These are phyloP conservation scores for Cryphonectria radicalis DNA, from an alignment of 2,329 filamentous ascomycete genomes.

Conservation along the genomic window DNA sequence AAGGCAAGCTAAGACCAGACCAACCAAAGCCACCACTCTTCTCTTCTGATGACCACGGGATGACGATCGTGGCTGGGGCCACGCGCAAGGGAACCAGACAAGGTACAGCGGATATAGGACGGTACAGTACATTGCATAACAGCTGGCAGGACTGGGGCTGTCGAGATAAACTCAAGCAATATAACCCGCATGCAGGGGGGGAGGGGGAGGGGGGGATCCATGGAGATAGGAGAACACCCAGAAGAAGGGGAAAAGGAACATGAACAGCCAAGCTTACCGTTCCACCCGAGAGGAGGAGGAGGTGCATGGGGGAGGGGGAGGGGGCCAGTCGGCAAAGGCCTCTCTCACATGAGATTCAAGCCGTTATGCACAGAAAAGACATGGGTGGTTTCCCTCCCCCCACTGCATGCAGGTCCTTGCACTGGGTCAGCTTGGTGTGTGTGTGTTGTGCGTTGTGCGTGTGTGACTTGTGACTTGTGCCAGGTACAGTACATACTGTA, in stretches of 20 bases:
- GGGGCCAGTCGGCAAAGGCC: not conserved
- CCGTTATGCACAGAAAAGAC: not conserved
- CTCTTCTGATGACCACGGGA: not conserved
- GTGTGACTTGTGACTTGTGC: not conserved
- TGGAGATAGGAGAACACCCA: not conserved
- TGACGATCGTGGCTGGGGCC: conserved; percentile 1
- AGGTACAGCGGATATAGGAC: not conserved
- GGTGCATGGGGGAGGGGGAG: too few relatives aligned
- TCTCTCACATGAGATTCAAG: conserved; percentile 4
- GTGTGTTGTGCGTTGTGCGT: not conserved
- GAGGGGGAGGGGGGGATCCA: not conserved
- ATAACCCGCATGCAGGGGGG: not conserved
- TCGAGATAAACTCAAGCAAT: conserved; percentile 10
- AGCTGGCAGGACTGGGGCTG: conserved; percentile 11
- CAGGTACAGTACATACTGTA: not conserved
- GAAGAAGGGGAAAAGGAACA: not conserved
- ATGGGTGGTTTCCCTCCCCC: not conserved
- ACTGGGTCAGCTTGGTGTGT: not conserved
- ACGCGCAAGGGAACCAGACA: not conserved
- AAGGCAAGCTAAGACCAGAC: not conserved
- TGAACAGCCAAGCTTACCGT: not conserved
- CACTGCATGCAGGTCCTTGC: not conserved
- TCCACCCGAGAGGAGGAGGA: not conserved
- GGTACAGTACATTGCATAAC: conserved; percentile 2
- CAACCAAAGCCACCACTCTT: conserved; percentile 14